Evolutionary conservation across 768 basidiomycete species (phyloP), one percentile per base, ranked within the genome.

Genomic region (Tulasnella sp.): DNA sequence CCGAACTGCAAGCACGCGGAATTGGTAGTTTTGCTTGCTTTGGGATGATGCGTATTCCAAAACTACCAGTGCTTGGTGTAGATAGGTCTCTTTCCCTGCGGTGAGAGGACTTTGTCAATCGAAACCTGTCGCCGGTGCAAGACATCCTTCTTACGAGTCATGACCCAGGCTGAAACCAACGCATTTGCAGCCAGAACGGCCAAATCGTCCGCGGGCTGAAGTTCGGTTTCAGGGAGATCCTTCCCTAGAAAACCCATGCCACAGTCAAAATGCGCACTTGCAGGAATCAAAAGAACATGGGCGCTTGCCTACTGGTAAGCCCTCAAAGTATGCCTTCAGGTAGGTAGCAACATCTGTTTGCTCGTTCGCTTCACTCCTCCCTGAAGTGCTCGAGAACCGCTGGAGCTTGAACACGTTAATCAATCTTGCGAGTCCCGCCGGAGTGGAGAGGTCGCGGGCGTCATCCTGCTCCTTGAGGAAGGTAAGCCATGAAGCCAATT

Each of bases 171-270:
- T 0, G 71, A 40, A 71, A 95, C 88, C 76, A 91, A 88, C 2
- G 89, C 89, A 82, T 92, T 92, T 2, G 88, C 92, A 8, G 93
- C 91, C 31, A 98, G 86, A 38, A 97, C 87, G 36, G 89, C 91
- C 42, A 97, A 88, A 83, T 97, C 96, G 82, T 98, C 96, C 0
- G 91, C 93, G 24, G 92, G 94, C 83, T 97, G 96, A 36, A 96
- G 87, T 82, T 97, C 96, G 0, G 94, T 93, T 5, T 87, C 84
- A 10, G 92, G 90, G 27, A 97, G 87, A 75, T 89, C 86, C 58
- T 86, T 85, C 71, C 95, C 86, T 85, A 80, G 16, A 21, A 68
- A 31, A 9, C 2, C 56, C 21, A 39, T 36, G 44, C 24, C 4
- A 36, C 19, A 7, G 31, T 31, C 71, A 27, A 40, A 38, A n/a